A percentile compares a stretch with the other conserved stretches of the same genome.
These are phyloP conservation scores for Coemansia sp. DNA, from an alignment of 192 early-diverging fungal species.

Conservation along the genomic window DNA sequence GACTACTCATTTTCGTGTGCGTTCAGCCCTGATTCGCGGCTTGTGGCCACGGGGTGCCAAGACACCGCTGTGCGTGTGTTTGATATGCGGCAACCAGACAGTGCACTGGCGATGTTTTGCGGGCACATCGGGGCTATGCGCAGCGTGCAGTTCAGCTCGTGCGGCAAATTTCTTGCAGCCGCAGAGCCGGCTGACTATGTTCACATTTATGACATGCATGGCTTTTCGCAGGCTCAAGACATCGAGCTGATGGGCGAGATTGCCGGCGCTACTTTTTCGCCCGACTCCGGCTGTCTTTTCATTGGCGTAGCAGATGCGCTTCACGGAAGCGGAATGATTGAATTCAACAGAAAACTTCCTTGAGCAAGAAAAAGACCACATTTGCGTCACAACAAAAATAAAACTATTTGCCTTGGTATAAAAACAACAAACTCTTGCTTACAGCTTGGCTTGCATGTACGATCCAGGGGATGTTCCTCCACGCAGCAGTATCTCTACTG, in stretches of 20 bases:
- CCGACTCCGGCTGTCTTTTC: constrained; percentile 47
- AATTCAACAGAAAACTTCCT: constrained; percentile 9
- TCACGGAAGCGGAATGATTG: constrained; percentile 31
- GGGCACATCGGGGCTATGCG: constrained; percentile 52
- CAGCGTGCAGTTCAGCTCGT: constrained; percentile 34
- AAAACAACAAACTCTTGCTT: neutral
- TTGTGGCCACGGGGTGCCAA: constrained; percentile 54
- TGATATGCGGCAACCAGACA: constrained; percentile 42
- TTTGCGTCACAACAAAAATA: no score
- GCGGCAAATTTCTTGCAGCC: constrained; percentile 39
- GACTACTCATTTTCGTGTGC: constrained; percentile 50
- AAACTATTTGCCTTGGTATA: no score
- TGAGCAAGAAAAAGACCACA: no score
- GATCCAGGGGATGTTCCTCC: constrained; percentile 36
- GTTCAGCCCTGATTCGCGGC: constrained; percentile 42
- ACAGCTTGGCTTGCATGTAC: constrained; percentile 49
- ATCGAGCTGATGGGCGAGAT: constrained; percentile 54
- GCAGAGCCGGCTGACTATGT: constrained; percentile 56
- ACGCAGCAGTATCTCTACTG: constrained; percentile 35
- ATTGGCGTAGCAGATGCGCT: constrained; percentile 43
- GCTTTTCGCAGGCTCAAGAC: constrained; percentile 29
- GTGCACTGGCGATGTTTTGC: constrained; percentile 25
- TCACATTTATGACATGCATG: constrained; percentile 35
- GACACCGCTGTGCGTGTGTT: constrained; percentile 52
- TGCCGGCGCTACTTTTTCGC: constrained; percentile 45